Evolutionary conservation across 148 eudicot species (phyloP), one percentile per base, ranked within the genome.

Genomic region (Rhododendron ferrugineum): DNA sequence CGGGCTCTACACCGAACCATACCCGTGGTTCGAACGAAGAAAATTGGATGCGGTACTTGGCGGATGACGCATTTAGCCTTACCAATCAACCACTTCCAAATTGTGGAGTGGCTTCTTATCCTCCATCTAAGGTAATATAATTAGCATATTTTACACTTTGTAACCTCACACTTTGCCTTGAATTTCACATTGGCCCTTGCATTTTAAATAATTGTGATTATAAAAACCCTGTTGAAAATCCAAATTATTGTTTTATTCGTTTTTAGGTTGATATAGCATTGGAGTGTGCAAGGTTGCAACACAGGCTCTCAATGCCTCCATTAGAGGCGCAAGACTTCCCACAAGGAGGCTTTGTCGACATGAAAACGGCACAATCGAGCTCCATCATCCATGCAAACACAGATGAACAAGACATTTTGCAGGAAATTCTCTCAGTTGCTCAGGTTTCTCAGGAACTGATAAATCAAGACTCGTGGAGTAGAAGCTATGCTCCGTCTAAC

Each of bases 211-310:
- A 22, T 56, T 56, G 60, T 56, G 23, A 56, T 23, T 15, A 14
- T 52, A 3, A 10, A 26, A 0, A 11, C 44, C 44, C 44, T 26
- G 32, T 66, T 66, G 28, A 66, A 26, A 6, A 42, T 76, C 42
- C 10, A 76, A 40, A 20, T 40, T 9, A 77, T 42, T 42, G 80
- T 20, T 77, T 0, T 2, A 6, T 23, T 77, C 18, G 28, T 40
- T 37, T 42, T 9, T 42, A 95, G 99, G 98, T 91, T 73, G 98
- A 96, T 88, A 90, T 94, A 82, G 95, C 94, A 84, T 84, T 96
- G 89, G 97, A 96, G 85, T 95, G 99, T 79, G 94, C 99, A 86
- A 92, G 99, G 84, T 74, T 95, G 87, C 95, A 95, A 76, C 94
- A 95, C 16, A 89, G 96, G 37, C 87, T 95, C 82, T 76, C 93